These are phyloP conservation scores for Fusarium sp. DNA, from an alignment of 2,329 filamentous ascomycete genomes.

Conservation along the genomic window DNA sequence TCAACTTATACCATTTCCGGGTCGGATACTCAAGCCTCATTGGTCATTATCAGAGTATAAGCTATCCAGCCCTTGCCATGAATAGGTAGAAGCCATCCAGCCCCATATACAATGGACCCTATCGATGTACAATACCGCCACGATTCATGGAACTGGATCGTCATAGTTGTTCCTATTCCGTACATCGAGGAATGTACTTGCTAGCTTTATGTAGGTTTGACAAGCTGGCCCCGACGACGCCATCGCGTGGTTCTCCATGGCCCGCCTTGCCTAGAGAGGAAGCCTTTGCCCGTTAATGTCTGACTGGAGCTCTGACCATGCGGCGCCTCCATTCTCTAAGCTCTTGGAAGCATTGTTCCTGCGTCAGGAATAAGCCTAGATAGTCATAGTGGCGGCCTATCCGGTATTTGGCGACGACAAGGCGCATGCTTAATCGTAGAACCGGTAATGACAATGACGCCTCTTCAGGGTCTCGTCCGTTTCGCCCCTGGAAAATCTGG, in stretches of 20 bases:
- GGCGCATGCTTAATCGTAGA: conserved; percentile 10
- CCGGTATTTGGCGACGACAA: conserved; percentile 15
- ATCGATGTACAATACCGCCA: background rate
- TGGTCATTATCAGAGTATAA: conserved; percentile 4
- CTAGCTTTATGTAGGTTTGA: background rate
- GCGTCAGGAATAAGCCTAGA: conserved; percentile 7
- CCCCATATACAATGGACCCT: background rate
- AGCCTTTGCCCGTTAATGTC: background rate
- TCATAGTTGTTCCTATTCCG: conserved; percentile 9
- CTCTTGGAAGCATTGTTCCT: conserved; percentile 11
- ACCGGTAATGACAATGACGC: conserved; percentile 8
- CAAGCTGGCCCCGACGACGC: background rate
- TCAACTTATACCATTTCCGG: conserved; percentile 28
- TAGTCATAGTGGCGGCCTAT: conserved; percentile 13
- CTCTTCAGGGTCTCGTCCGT: conserved; percentile 26
- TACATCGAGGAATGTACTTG: conserved; percentile 2
- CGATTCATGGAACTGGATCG: conserved; percentile 8
- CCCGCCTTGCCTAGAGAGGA: conserved; percentile 9
- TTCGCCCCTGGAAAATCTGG: conserved; percentile 6
- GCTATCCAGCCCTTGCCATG: background rate
- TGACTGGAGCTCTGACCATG: conserved; percentile 4
- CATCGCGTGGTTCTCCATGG: conserved; percentile 1
- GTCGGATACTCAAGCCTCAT: background rate
- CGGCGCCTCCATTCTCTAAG: conserved; percentile 13
- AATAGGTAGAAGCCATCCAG: background rate